These are phyloP conservation scores for Taphrina deformans DNA, from an alignment of 1,139 yeast species.

Conservation along the genomic window DNA sequence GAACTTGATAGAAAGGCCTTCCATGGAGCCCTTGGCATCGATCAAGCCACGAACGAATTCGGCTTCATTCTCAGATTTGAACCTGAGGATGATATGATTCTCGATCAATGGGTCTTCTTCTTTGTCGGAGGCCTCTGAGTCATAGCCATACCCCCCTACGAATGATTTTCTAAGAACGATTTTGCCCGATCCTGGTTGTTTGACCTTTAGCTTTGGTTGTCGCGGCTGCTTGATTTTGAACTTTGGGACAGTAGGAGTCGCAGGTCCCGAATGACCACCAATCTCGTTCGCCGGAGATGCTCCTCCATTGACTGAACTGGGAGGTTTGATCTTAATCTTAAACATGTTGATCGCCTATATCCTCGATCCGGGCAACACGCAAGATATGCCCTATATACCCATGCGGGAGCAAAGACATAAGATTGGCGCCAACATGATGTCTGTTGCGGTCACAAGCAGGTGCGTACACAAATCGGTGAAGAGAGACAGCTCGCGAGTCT, in stretches of 20 bases:
- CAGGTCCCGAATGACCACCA: background rate
- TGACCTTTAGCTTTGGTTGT: conserved; percentile 19
- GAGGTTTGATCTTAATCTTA: conserved; percentile 26
- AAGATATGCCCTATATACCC: no score
- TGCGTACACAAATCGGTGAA: no score
- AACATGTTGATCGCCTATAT: background rate
- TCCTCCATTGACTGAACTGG: background rate
- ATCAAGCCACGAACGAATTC: conserved; percentile 52
- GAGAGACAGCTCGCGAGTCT: no score
- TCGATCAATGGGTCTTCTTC: conserved; percentile 94
- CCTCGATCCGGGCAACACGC: no score
- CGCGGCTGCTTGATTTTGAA: conserved; percentile 32
- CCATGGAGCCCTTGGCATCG: conserved; percentile 51
- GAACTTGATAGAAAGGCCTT: conserved; percentile 60
- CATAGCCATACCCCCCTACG: conserved; percentile 92
- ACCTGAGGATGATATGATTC: conserved; percentile 77
- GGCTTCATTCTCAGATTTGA: conserved; percentile 73
- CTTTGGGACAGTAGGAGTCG: conserved; percentile 7
- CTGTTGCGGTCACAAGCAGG: no score
- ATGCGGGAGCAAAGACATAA: no score
- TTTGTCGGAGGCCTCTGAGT: conserved; percentile 92
- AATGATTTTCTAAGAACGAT: conserved; percentile 44
- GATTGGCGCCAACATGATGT: no score
- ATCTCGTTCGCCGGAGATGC: background rate
- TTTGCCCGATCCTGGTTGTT: conserved; percentile 15